Evolutionary conservation across 441 rosid species (phyloP), one percentile per base, ranked within the genome.

Genomic region (Theobroma grandiflorum): DNA sequence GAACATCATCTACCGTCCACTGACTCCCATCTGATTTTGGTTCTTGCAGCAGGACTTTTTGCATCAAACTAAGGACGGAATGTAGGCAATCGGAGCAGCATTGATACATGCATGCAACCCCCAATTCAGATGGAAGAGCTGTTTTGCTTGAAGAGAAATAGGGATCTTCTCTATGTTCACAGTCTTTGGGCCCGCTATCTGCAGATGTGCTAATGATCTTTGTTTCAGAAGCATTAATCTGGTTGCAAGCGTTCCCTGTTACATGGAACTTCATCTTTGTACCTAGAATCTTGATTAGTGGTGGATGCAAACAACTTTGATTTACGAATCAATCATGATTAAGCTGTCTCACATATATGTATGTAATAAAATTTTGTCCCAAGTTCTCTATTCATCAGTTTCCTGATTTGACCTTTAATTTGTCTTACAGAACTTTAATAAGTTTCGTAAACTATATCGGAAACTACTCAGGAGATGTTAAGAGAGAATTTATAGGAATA

Each of bases 71-170:
- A 69, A 85, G 90, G 63, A 95, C 89, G 79, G 83, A 66, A 84
- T 69, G 11, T 61, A 92, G 80, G 82, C 99, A 97, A 58, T 81
- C 82, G 61, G 89, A 78, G 85, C 99, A 97, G 85, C 95, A 93
- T 43, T 53, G 88, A 82, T 95, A 97, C n/a, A 85, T 61, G 82
- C 99, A 97, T 50, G 82, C 65, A 47, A 83, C 43, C 57, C 77
- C 82, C 72, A 88, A 84, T 64, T 84, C 91, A 73, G 83, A 79
- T 38, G 84, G 74, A 75, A 76, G 80, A 71, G 75, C 16, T 10
- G 76, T 78, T 85, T 86, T 66, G 72, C 70, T 74, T 43, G 83
- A 74, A 72, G 80, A 76, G 71, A 73, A 33, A 79, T 64, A 70
- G 20, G 37, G 58, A 40, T 83, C 80, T 55, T 76, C 86, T 59